Base-by-base conservation (phyloP, 1,139 yeast genomes). In the Candida glucosophila region DNA sequence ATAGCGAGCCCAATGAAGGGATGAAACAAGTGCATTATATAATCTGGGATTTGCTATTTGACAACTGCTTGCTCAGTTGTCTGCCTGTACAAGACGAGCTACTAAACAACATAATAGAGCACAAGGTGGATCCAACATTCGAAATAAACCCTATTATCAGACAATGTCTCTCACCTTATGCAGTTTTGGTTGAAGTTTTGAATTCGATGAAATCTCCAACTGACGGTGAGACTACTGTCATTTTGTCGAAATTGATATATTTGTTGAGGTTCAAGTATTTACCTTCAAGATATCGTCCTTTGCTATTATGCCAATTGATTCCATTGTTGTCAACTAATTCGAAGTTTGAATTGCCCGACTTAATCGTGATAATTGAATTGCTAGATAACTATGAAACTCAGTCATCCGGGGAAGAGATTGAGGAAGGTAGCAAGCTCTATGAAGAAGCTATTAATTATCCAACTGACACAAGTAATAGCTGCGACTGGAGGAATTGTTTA, bases 111-210 rank as follows among this genome's bases (percentile, higher is more conserved):
- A 58, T 73, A 20, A 67, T 73, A n/a, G 51, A 53, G 23, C 62
- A 60, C 24, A 37, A 52, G n/a, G 54, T 57, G 2, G 55, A 49
- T 23, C 35, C 43, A 3, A 47, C 48, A 5, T 51, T 68, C 22
- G 52, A 52, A 5, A 43, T 67, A 5, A 67, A 77, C 17, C 74
- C 81, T 2, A 58, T 71, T 2, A 66, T 80, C 33, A 69, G 73
- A 36, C 86, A 79, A 47, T 67, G 80, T 23, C 50, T 80, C 26
- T 59, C 90, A 0, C 92, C 92, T 15, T 78, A 77, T 44, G 88
- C 83, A 1, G 77, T 79, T 1, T 52, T 80, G 24, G 60, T 56
- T 29, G 71, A 67, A 34, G 74, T 64, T 37, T 67, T 64, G 46
- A 47, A 51, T 12, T 44, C 53, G 26, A 31, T 52, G 42, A 12